Base-by-base conservation (phyloP, 306 rosid species). In the Corylus americana region DNA sequence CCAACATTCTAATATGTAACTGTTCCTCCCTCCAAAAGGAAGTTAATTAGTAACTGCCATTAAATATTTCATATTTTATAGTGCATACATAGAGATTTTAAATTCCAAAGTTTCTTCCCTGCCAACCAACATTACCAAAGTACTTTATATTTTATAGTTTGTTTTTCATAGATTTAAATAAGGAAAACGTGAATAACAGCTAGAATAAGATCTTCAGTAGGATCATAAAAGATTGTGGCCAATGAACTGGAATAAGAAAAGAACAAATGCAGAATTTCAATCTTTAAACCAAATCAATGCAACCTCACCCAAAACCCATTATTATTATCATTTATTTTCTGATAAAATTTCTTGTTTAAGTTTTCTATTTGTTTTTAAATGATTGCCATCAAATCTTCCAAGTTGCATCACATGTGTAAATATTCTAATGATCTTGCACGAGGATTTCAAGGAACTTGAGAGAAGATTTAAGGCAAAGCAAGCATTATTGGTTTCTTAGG, bases 1-100 rank as follows among this genome's bases (percentile, higher is more conserved):
- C 80, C 59, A 51, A 84, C 79, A 71, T 80, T 73, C 78, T 49
- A 63, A 49, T 58, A 17, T 64, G 37, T 16, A 68, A 74, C 79
- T 54, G 57, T 69, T 49, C 20, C 20, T 68, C 31, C 77, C 73
- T 73, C 77, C 69, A 58, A 83, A 61, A 70, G 57, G 11, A 54
- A 18, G 16, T 54, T 80, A 35, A 66, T 18, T 59, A 74, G 49
- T 74, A 80, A 74, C 75, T 25, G 77, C 68, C 81, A 17, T 39
- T 39, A 22, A 3, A 55, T 70, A 47, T 70, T 22, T 13, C 48
- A 44, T 47, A 3, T 68, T 16, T 35, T 35, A 2, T n/a, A 45
- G 7, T 12, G 27, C 20, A 55, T 11, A 20, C 4, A 18, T 11
- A 70, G 14, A 25, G 25, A n/a, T 25, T 70, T 12, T 11, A 8